Evolutionary conservation across 805 yeast genomes (phyloP), one percentile per base, ranked within the genome.

Genomic region (Ogataea henricii): DNA sequence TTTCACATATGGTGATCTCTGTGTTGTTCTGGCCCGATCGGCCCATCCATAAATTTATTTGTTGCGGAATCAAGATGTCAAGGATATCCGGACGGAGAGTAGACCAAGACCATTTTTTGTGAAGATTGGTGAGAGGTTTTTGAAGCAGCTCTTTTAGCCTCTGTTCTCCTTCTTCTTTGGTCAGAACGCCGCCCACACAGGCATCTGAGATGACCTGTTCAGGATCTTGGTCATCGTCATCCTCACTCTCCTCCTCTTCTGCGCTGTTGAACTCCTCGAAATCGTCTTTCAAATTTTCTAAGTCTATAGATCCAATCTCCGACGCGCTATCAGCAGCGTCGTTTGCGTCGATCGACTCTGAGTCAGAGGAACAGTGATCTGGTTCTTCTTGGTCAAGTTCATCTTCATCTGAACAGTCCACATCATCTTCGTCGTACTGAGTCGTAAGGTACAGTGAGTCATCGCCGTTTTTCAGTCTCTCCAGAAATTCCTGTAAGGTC

Each of bases 41-140:
- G 1, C 91, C 91, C 67, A 84, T 73, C 92, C 92, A 86, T 6
- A 86, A 64, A 58, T 86, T 86, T 27, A 86, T 80, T 59, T 86
- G 91, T 61, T 86, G 91, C 1, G 90, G 81, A 1, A 77, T 63
- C 10, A 84, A 62, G 2, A 57, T 61, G 7, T 64, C 56, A 46
- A 82, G 63, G n/a, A 75, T 61, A 0, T 49, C 53, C 0, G 81
- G 84, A 12, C 62, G 59, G 14, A 77, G 53, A 4, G 81, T 80
- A 32, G 75, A 60, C n/a, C 42, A 25, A 0, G 43, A 23, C 47
- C 49, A 7, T 49, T 44, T 18, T 47, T 55, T 48, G 1, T 68
- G 57, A 43, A 78, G 62, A 27, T 69, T 70, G 0, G 83, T 75
- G 52, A 86, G 68, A 2, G 92, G 92, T 10, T 79, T 80, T 58